Conservation (phyloP, 345 rosid species). For the Nasturtium officinale region DNA sequence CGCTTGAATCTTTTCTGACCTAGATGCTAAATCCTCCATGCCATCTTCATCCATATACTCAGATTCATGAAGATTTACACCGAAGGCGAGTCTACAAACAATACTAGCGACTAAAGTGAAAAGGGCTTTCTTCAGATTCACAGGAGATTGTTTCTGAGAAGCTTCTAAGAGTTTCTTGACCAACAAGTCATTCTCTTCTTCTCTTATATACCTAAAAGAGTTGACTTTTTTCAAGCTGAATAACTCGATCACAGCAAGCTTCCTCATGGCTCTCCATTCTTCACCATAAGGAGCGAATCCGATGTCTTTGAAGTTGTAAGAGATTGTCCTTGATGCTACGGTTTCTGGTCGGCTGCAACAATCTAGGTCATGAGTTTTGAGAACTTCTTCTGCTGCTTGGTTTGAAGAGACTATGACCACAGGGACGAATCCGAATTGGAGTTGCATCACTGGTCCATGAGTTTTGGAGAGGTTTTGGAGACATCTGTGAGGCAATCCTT, state of each 20-base stretch:
- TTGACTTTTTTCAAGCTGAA: slow-evolving; percentile 39
- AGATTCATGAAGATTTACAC: slow-evolving; percentile 45
- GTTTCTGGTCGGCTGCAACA: slow-evolving; percentile 49
- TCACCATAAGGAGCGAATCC: slow-evolving; percentile 46
- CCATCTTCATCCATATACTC: slow-evolving; percentile 36
- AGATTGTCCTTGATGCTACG: slow-evolving; percentile 27
- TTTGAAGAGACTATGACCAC: slow-evolving; percentile 36
- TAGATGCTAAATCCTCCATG: slow-evolving; percentile 43
- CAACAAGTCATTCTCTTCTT: slow-evolving; percentile 42
- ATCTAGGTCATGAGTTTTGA: slow-evolving; percentile 46
- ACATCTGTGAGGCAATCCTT: slow-evolving; percentile 30
- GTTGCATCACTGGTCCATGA: slow-evolving; percentile 41
- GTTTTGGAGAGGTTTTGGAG: slow-evolving; percentile 27
- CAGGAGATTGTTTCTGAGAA: slow-evolving; percentile 39
- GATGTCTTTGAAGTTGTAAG: no score
- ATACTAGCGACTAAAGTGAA: slow-evolving; percentile 43
- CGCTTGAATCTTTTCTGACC: slow-evolving; percentile 30
- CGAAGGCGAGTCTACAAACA: no score
- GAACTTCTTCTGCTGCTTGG: slow-evolving; percentile 42
- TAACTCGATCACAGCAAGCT: slow-evolving; percentile 40
- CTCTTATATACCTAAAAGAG: slow-evolving; percentile 44
- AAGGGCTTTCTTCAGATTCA: slow-evolving; percentile 41
- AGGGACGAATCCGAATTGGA: slow-evolving; percentile 37
- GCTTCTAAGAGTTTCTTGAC: slow-evolving; percentile 42
- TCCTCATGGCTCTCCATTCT: slow-evolving; percentile 51